Percentiles rank a stretch among this genome's conserved stretches.
Evolutionary conservation across 305 asterid species (phyloP).

Genomic region (Fraxinus nigra): DNA sequence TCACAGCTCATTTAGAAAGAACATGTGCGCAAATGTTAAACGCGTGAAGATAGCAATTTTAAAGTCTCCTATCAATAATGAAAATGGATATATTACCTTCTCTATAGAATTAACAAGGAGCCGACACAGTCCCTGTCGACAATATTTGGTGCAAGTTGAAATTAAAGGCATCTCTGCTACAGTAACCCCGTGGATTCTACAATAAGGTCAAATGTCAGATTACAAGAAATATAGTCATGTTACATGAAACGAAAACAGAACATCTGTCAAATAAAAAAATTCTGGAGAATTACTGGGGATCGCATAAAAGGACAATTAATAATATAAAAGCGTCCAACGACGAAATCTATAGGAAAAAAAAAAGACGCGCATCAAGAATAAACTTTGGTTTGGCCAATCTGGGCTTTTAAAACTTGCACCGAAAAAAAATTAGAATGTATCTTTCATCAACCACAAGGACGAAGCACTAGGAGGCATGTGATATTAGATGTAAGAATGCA

Average conservation of each 20-base stretch:
- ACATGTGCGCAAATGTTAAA: not conserved
- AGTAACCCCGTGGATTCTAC: slow-evolving; percentile 76
- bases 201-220: slow-evolving; percentile 29
- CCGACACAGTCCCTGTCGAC: slow-evolving; percentile 95
- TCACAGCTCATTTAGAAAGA: not conserved
- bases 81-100: slow-evolving; percentile 45
- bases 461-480: not conserved
- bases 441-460: not conserved
- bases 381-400: not conserved
- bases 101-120: slow-evolving; percentile 69
- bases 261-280: not conserved
- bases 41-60: not conserved
- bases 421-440: not conserved
- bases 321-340: not conserved
- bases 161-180: slow-evolving; percentile 95
- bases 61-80: not conserved
- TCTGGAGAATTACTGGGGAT: not conserved
- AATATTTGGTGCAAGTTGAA: slow-evolving; percentile 86
- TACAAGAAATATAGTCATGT: slow-evolving; percentile 11
- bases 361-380: not conserved
- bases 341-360: not conserved
- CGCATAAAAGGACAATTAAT: not conserved
- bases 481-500: slow-evolving; percentile 8
- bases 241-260: not conserved
- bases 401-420: not conserved